Evolutionary conservation across 352 stramenopile genomes (phyloP).

Genomic region (Globisporangium nagaii): DNA sequence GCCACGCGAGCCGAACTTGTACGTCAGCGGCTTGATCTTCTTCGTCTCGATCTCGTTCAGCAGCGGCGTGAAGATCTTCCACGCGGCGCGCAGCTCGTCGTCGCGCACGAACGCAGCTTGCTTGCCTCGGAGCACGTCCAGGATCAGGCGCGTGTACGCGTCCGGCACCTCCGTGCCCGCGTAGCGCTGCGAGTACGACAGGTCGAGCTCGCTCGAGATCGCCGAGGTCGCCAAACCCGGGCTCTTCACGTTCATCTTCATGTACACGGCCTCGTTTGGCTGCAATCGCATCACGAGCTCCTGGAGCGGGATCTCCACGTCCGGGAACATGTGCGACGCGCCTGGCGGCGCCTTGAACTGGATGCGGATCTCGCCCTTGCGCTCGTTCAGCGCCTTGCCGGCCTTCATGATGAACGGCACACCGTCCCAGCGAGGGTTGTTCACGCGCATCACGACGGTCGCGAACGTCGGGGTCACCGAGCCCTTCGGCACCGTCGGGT

Average conservation of each 20-base stretch:
- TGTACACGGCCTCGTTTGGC: conserved; percentile 95
- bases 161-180: conserved; percentile 88
- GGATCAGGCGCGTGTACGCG: conserved; percentile 96
- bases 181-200: conserved; percentile 93
- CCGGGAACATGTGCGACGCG: conserved; percentile 88
- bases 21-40: conserved; percentile 89
- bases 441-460: conserved; percentile 87
- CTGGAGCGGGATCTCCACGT: conserved; percentile 87
- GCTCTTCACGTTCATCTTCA: conserved; percentile 96
- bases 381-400: conserved; percentile 97
- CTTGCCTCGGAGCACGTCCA: conserved; percentile 96
- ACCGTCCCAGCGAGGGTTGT: conserved; percentile 94
- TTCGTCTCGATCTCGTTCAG: conserved; percentile 94
- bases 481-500: conserved; percentile 93
- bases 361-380: conserved; percentile 96
- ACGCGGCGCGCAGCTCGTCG: conserved; percentile 95
- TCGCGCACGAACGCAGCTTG: conserved; percentile 95
- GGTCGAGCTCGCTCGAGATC: conserved; percentile 94
- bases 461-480: conserved; percentile 91
- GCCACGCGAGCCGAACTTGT: conserved; percentile 91
- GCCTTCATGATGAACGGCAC: conserved; percentile 99
- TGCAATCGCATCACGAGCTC: conserved; percentile 97
- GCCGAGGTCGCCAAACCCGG: conserved; percentile 87
- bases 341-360: conserved; percentile 94
- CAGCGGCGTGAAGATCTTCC: conserved; percentile 98